These are phyloP conservation scores for Suillus bovinus DNA, from an alignment of 768 basidiomycete species.

Conservation along the genomic window DNA sequence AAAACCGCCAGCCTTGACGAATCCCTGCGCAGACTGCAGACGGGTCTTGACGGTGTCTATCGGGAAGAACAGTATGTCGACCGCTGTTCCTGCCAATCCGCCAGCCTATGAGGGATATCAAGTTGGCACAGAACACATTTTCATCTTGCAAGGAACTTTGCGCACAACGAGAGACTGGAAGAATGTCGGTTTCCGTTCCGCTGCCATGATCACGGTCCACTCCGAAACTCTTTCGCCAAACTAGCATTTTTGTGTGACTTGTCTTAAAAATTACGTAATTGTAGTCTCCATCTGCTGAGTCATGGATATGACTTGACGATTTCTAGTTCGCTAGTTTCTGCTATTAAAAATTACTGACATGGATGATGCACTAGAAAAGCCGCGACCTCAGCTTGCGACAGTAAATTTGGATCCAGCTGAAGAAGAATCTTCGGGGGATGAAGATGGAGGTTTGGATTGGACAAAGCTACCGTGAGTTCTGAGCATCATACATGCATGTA, in stretches of 20 bases:
- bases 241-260: background rate
- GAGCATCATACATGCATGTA: conserved; percentile 11
- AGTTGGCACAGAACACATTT: conserved; percentile 16
- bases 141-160: conserved; percentile 14
- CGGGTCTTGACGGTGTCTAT: conserved; percentile 97
- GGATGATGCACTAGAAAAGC: conserved; percentile 63
- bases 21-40: conserved; percentile 86
- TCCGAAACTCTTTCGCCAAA: background rate
- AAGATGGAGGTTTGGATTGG: conserved; percentile 81
- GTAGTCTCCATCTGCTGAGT: no score
- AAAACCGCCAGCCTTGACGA: conserved; percentile 83
- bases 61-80: conserved; percentile 95
- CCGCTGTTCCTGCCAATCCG: conserved; percentile 87
- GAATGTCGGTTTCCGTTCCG: conserved; percentile 41
- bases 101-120: conserved; percentile 60
- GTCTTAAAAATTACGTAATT: background rate
- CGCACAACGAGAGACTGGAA: conserved; percentile 48
- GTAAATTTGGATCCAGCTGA: conserved; percentile 35
- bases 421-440: conserved; percentile 65
- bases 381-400: conserved; percentile 20
- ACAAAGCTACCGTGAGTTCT: conserved; percentile 64
- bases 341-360: conserved; percentile 33
- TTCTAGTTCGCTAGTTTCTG: background rate
- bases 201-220: conserved; percentile 24
- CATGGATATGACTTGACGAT: background rate